A percentile compares a stretch with the other conserved stretches of the same genome.
These are phyloP conservation scores for Calonectria honghensis DNA, from an alignment of 2,329 filamentous ascomycete genomes.

Conservation along the genomic window DNA sequence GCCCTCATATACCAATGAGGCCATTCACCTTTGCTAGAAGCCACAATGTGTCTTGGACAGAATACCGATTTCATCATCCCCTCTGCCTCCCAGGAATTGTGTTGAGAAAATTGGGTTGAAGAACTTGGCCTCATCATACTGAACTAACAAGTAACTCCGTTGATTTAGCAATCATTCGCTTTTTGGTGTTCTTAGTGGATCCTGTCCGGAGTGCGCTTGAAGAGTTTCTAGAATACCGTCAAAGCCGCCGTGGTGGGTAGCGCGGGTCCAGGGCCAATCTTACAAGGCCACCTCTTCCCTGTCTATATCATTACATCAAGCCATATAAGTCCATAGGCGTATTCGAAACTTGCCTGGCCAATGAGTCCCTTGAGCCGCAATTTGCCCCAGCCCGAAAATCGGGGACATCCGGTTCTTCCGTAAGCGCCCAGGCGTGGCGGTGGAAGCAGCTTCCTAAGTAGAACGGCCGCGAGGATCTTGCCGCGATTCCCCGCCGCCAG, in stretches of 20 bases:
- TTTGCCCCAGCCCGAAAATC: neutral
- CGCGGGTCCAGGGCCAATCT: neutral
- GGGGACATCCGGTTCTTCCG: conserved; percentile 1
- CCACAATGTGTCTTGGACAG: neutral
- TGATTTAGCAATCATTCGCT: neutral
- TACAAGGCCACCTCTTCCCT: neutral
- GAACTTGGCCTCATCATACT: neutral
- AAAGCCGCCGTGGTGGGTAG: neutral
- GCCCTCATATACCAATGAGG: neutral
- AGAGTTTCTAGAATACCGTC: neutral
- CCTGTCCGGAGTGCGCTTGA: neutral
- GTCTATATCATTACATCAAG: neutral
- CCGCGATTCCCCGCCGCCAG: neutral
- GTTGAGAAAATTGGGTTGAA: neutral
- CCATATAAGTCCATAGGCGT: neutral
- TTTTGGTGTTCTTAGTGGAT: neutral
- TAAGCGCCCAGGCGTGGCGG: neutral
- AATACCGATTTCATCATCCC: neutral
- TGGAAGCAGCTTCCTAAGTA: neutral
- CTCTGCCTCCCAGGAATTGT: neutral
- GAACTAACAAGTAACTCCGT: neutral
- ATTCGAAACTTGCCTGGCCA: neutral
- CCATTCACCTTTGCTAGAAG: neutral
- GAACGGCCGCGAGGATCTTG: neutral
- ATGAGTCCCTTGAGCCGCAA: neutral